Conservation (phyloP, 345 rosid genomes). For the Melaleuca quinquenervia region DNA sequence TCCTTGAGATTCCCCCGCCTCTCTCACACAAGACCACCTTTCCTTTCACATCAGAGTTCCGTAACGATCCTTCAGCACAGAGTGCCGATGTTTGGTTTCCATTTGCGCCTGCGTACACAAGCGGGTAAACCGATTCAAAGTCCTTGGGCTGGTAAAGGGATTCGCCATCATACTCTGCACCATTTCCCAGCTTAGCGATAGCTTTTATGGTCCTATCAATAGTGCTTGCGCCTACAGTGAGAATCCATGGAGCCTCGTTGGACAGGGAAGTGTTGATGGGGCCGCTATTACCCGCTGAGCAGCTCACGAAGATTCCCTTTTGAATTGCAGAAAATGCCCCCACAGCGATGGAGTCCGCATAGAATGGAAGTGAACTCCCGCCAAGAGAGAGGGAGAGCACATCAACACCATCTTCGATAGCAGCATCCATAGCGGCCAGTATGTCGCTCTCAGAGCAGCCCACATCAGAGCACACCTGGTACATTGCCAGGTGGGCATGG, state of each 20-base stretch:
- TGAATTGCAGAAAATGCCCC: slow-evolving; percentile 22
- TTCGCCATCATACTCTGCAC: slow-evolving; percentile 1
- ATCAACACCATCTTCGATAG: slow-evolving; percentile 25
- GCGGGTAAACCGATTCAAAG: slow-evolving; percentile 3
- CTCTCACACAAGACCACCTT: slow-evolving; percentile 1
- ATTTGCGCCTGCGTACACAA: slow-evolving; percentile 10
- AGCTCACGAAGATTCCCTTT: slow-evolving; percentile 28
- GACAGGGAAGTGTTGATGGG: slow-evolving; percentile 18
- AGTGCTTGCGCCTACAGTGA: slow-evolving; percentile 31
- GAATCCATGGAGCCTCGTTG: slow-evolving; percentile 37
- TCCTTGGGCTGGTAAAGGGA: slow-evolving; percentile 13
- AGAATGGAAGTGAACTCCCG: slow-evolving; percentile 11
- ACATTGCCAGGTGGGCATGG: slow-evolving; percentile 26
- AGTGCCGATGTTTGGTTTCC: background rate
- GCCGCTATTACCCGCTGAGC: slow-evolving; percentile 34
- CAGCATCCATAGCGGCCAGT: slow-evolving; percentile 29
- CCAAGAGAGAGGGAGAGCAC: slow-evolving; percentile 31
- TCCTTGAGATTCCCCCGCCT: slow-evolving; percentile 3
- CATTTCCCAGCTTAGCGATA: slow-evolving; percentile 19
- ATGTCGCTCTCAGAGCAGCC: slow-evolving; percentile 24
- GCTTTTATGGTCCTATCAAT: slow-evolving; percentile 28
- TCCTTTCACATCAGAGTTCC: background rate
- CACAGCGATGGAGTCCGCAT: slow-evolving; percentile 15
- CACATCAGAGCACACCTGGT: slow-evolving; percentile 10
- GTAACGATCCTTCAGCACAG: background rate